Evolutionary conservation across 345 rosid genomes (phyloP), one percentile per base, ranked within the genome.

Genomic region (Brassica nigra): DNA sequence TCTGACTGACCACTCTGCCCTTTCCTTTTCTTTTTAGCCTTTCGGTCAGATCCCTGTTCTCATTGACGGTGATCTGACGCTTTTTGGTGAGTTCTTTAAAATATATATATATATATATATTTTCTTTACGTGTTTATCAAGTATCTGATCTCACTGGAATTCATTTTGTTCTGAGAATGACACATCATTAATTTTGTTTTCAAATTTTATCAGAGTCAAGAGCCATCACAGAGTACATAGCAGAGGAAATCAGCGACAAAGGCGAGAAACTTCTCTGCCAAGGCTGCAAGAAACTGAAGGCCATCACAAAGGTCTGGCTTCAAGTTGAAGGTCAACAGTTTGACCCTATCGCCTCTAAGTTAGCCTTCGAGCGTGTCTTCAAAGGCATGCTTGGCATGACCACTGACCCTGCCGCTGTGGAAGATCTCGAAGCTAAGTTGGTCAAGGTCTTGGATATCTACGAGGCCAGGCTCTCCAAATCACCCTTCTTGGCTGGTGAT

Each of bases 241-340:
- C 88, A 15, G 66, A 72, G 42, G 85, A 84, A 47, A 75, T 76
- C 62, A 74, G 54, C 29, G 82, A 77, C 11, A 71, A 23, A 4
- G 84, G 93, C 1, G 72, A 65, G 14, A 39, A 85, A 81, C 59
- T 81, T 23, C 0, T 39, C 57, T 52, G 37, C 49, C 65, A 76
- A 71, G 29, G 87, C 80, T 18, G 63, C 78, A 68, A 73, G 37
- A 72, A 76, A 28, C 66, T 68, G 0, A 73, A 76, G 28, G 84
- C 81, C 5, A 8, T 20, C 28, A 77, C 81, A 1, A 62, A 62
- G 3, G 75, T 70, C 0, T 89, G 91, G 93, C 72, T 85, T 69
- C 75, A 86, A 49, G 88, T 83, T 1, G 90, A 86, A 66, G 80
- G 83, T 27, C 89, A 85, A 76, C 88, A 83, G 34, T 89, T 78